phyloP scores from a whole-genome alignment of 257 asterid species.

The Anisodus acutangulus region DNA sequence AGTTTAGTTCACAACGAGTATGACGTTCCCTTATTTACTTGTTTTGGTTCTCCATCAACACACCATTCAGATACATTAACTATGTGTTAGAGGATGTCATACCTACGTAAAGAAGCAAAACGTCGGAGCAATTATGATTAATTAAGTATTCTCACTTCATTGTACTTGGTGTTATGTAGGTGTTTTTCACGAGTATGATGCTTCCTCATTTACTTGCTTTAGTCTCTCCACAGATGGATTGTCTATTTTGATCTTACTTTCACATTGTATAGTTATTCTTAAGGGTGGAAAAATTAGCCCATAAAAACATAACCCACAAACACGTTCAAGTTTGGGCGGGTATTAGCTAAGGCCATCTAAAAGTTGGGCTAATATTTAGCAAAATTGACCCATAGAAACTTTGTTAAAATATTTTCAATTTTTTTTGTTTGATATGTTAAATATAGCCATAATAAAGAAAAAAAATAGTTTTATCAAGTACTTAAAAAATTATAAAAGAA shows the following conservation, averaged over 20 bases:
- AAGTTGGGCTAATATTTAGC: too few species aligned
- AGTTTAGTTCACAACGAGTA: background rate
- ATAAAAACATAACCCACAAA: too few species aligned
- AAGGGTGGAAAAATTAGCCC: too few species aligned
- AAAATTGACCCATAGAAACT: too few species aligned
- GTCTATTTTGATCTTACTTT: background rate
- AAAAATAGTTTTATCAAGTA: too few species aligned
- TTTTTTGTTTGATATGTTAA: too few species aligned
- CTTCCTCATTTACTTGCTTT: background rate
- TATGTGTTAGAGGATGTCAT: background rate
- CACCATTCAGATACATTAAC: background rate
- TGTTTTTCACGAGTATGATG: constrained; percentile 8
- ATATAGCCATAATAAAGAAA: too few species aligned
- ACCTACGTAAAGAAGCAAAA: background rate
- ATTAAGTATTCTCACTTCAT: background rate
- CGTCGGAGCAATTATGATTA: background rate
- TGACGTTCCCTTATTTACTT: background rate
- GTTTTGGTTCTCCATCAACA: background rate
- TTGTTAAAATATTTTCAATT: too few species aligned
- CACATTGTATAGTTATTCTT: background rate
- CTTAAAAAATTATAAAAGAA: too few species aligned
- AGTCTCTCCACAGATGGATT: background rate
- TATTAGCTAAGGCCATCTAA: too few species aligned
- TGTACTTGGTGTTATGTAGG: background rate
- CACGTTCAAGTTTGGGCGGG: too few species aligned